These are phyloP conservation scores for Boletus edulis DNA, from an alignment of 768 basidiomycete genomes.

Conservation along the genomic window DNA sequence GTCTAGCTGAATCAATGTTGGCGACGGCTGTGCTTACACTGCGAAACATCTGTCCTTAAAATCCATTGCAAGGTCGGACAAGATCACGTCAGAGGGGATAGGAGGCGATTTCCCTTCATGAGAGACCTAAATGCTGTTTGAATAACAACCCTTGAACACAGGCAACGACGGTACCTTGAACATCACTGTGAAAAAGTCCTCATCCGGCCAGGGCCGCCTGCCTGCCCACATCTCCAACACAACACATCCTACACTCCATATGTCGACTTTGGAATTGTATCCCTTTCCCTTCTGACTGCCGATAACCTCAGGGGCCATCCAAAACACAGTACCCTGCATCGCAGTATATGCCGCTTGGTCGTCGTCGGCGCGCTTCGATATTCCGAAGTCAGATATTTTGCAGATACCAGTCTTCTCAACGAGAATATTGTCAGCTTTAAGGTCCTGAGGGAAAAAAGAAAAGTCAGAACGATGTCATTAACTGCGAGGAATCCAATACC, in stretches of 20 bases:
- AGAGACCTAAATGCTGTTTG: constrained; percentile 59
- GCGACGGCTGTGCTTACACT: constrained; percentile 51
- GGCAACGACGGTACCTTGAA: constrained; percentile 65
- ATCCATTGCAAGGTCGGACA: constrained; percentile 77
- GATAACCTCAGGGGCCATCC: constrained; percentile 98
- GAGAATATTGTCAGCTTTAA: constrained; percentile 98
- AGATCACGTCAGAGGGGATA: constrained; percentile 75
- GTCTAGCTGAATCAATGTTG: neutral
- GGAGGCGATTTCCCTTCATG: constrained; percentile 85
- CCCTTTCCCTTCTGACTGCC: constrained; percentile 78
- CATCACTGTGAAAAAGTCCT: constrained; percentile 90
- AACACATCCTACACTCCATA: constrained; percentile 99
- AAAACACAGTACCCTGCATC: constrained; percentile 98
- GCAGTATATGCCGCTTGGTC: constrained; percentile 81
- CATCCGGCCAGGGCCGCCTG: constrained; percentile 89
- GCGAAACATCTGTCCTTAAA: constrained; percentile 90
- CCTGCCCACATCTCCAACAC: constrained; percentile 99
- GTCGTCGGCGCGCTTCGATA: constrained; percentile 94
- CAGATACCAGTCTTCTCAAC: constrained; percentile 90
- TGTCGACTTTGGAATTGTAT: constrained; percentile 96
- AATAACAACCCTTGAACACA: neutral
- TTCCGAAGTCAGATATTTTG: constrained; percentile 98
- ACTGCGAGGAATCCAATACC: constrained; percentile 40
- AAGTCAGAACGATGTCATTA: constrained; percentile 6
- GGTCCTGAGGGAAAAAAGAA: constrained; percentile 53